Evolutionary conservation across 2,329 filamentous ascomycete genomes (phyloP), one percentile per base, ranked within the genome.

Genomic region (Ophiostoma himal-ulmi): DNA sequence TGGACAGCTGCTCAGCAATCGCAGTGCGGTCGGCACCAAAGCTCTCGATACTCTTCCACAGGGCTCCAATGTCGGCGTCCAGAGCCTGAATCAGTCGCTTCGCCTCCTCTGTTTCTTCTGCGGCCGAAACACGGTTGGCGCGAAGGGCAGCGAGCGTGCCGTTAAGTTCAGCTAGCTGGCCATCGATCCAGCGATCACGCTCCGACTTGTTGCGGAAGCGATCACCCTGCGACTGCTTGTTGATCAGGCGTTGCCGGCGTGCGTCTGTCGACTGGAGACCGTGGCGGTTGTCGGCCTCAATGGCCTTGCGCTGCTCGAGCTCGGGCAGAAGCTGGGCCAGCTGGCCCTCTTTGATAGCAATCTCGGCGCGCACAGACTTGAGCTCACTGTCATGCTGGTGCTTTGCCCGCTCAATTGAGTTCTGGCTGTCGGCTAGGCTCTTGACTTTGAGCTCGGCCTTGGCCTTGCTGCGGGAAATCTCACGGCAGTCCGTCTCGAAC

Each of bases 131-230:
- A 48, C 91, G 88, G 73, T 96, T 93, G 30, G 92, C 91, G 77
- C 94, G 95, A 75, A 96, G 91, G 20, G 88, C 89, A 48, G 89
- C 90, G 39, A 97, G 83, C 5, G 91, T 91, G 48, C 87, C 82
- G 74, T 93, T 91, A 69, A 94, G 87, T 48, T 96, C 91, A 64
- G 91, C 84, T 70, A 98, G 92, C 79, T 97, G 91, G 73, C 88
- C 85, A 72, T 88, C 88, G 68, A 99, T 83, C 84, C 88, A 97
- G 48, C 88, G 86, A 78, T 99, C 94, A 62, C 96, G 89, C 77
- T 98, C 93, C 10, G 87, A 86, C 82, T 97, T 97, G 78, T 88
- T 96, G 77, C 86, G 91, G 79, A 97, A 99, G 73, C 93, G 91
- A 22, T 91, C 90, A 74, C 91, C 93, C 65, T 94, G 90, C 62